phyloP scores from a whole-genome alignment of 331 rosid genomes.

The Dryas integrifolia region DNA sequence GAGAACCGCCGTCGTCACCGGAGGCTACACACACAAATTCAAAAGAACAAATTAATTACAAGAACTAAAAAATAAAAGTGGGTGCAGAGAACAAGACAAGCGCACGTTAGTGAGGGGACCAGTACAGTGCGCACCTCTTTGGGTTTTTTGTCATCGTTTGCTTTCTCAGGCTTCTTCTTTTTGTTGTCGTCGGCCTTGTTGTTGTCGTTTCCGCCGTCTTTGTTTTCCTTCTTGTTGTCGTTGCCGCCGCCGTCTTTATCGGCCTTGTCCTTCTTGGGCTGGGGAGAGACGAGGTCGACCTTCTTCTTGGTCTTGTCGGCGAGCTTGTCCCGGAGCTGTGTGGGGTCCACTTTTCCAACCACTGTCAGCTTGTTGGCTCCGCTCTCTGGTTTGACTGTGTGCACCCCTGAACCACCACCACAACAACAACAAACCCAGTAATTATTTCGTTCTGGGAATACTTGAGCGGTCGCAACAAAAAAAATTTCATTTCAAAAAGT shows the following conservation, averaged over 20 bases:
- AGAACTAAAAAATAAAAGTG: background rate
- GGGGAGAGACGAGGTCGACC: constrained; percentile 57
- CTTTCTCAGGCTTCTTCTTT: constrained; percentile 44
- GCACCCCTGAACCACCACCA: constrained; percentile 38
- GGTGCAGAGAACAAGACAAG: background rate
- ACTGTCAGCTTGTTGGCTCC: constrained; percentile 60
- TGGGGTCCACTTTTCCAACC: constrained; percentile 67
- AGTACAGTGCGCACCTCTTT: constrained; percentile 48
- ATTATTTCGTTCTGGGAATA: too few relatives aligned
- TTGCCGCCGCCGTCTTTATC: constrained; percentile 27
- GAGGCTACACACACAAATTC: constrained; percentile 32
- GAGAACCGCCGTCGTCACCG: constrained; percentile 61
- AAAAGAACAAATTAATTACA: background rate
- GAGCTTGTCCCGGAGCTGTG: constrained; percentile 46
- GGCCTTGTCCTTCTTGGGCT: constrained; percentile 47
- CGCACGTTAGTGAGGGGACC: constrained; percentile 26
- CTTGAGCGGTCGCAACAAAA: too few relatives aligned
- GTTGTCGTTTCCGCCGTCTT: constrained; percentile 34
- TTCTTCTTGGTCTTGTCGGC: constrained; percentile 62
- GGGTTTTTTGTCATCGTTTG: constrained; percentile 40
- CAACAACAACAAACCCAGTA: too few relatives aligned
- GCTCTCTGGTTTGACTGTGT: constrained; percentile 49
- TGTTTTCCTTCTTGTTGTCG: constrained; percentile 30
- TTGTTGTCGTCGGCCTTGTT: constrained; percentile 30
- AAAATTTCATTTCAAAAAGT: background rate